A percentile compares a stretch with the other conserved stretches of the same genome.
These are phyloP conservation scores for Scenedesmus sp. DNA, from an alignment of 163 green algal species.

Conservation along the genomic window DNA sequence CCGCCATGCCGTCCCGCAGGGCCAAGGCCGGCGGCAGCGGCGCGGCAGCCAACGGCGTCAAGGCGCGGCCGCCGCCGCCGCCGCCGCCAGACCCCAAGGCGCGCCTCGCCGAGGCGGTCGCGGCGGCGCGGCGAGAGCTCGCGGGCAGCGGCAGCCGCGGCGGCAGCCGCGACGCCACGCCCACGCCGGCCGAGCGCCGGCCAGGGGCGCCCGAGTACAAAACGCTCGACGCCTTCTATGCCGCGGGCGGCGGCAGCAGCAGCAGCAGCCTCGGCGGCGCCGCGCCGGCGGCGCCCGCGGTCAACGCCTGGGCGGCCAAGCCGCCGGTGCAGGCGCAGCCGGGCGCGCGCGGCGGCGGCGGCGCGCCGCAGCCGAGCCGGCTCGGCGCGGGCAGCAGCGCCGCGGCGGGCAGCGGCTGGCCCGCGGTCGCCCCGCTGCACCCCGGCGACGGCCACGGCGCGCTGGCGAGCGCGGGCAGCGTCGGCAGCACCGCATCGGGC, in stretches of 20 bases:
- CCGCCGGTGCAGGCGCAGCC: too few relatives aligned
- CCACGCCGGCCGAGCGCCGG: slow-evolving; percentile 3
- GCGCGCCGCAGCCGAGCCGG: slow-evolving; percentile 16
- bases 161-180: slow-evolving; percentile 10
- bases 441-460: too few relatives aligned
- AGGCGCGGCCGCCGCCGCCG: background rate
- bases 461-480: too few relatives aligned
- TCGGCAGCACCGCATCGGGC: too few relatives aligned
- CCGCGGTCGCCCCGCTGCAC: too few relatives aligned
- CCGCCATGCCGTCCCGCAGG: too few relatives aligned
- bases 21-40: background rate
- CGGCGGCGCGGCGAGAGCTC: slow-evolving; percentile 26
- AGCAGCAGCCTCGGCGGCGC: slow-evolving; percentile 33
- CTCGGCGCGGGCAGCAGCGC: slow-evolving; percentile 18
- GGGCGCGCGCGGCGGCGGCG: slow-evolving; percentile 23
- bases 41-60: slow-evolving; percentile 16
- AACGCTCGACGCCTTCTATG: slow-evolving; percentile 35
- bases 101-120: slow-evolving; percentile 50
- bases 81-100: slow-evolving; percentile 41
- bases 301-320: slow-evolving; percentile 30
- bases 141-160: slow-evolving; percentile 11
- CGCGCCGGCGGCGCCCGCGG: background rate
- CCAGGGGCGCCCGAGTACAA: slow-evolving; percentile 37
- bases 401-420: too few relatives aligned
- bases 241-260: slow-evolving; percentile 25